Percentiles rank a stretch among this genome's conserved stretches.
Conservation (phyloP, 768 basidiomycete genomes). For the Termitomyces sp. region DNA sequence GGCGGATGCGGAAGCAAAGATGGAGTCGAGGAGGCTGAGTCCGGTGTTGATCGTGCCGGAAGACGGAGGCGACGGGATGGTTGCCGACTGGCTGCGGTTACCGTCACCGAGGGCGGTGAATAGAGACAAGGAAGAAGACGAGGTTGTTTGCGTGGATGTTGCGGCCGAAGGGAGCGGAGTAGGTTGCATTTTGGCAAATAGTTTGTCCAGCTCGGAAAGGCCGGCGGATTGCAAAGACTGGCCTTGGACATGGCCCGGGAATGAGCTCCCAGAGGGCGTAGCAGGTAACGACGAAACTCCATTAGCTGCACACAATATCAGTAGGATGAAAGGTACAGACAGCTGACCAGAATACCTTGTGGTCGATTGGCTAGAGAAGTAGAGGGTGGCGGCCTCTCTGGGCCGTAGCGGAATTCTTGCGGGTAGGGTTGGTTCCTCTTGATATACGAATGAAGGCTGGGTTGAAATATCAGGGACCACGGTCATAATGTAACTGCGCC, state of each 20-base stretch:
- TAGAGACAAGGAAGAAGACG: constrained; percentile 33
- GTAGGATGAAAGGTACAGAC: background rate
- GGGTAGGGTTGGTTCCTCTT: constrained; percentile 66
- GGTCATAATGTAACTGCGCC: background rate
- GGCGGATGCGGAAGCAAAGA: constrained; percentile 63
- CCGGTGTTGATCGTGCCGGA: constrained; percentile 35
- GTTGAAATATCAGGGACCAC: constrained; percentile 2
- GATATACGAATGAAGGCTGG: constrained; percentile 58
- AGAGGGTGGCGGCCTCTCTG: constrained; percentile 58
- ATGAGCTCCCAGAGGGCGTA: constrained; percentile 2
- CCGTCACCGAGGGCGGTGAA: constrained; percentile 32
- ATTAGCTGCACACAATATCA: constrained; percentile 4
- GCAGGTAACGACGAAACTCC: background rate
- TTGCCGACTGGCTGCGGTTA: constrained; percentile 8
- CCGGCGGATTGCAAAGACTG: constrained; percentile 9
- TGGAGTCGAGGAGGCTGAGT: constrained; percentile 54
- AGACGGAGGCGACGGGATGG: constrained; percentile 13
- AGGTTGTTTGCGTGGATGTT: background rate
- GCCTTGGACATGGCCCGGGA: constrained; percentile 1
- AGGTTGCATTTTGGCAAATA: constrained; percentile 38
- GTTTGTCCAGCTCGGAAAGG: constrained; percentile 39
- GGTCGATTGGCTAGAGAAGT: constrained; percentile 23
- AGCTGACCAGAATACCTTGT: constrained; percentile 11
- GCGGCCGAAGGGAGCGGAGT: constrained; percentile 15
- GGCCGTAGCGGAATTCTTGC: constrained; percentile 64